Evolutionary conservation across 805 yeast genomes (phyloP), one percentile per base, ranked within the genome.

Genomic region (Candida loeiensis): DNA sequence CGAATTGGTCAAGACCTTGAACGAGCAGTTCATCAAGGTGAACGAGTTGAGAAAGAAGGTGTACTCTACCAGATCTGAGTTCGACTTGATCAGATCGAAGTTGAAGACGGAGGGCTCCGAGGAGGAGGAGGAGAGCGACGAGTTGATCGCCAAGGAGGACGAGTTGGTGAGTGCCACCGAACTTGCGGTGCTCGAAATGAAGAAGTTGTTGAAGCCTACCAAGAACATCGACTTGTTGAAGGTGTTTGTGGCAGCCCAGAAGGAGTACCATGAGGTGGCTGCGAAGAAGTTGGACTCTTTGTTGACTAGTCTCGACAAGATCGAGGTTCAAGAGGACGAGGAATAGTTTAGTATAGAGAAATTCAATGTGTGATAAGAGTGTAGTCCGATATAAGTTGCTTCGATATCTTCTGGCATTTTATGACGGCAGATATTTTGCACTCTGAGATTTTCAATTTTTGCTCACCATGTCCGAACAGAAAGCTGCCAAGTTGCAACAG

Each of bases 141-240:
- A 74, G 40, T 63, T 77, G 48, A 80, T 79, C 44, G 57, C 65
- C 13, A 70, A 71, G 45, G 95, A 85, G 60, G 95, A 85, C 56
- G 91, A 83, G 46, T 75, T 85, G 48, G 93, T 85, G 25, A 76
- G 80, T 49, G 86, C 88, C 18, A 85, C 89, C 3, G 82, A 84
- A 42, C 66, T 73, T 19, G 93, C 95, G 0, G 93, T 84, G n/a
- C 76, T 78, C 50, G 78, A 80, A 39, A 84, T 85, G 93, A 79
- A 82, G 59, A 77, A 73, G 48, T 67, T 85, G 41, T 77, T 85
- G 48, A 77, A 74, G 45, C 87, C 90, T 17, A 69, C 79, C 8
- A 84, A 82, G 58, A 68, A 79, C 40, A 70, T 85, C 35, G 72
- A 75, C 43, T 64, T 85, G 50, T 66, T 85, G 48, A 80, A 80